These are phyloP conservation scores for Durotheca rogersii DNA, from an alignment of 495 filamentous ascomycete genomes.

Conservation along the genomic window DNA sequence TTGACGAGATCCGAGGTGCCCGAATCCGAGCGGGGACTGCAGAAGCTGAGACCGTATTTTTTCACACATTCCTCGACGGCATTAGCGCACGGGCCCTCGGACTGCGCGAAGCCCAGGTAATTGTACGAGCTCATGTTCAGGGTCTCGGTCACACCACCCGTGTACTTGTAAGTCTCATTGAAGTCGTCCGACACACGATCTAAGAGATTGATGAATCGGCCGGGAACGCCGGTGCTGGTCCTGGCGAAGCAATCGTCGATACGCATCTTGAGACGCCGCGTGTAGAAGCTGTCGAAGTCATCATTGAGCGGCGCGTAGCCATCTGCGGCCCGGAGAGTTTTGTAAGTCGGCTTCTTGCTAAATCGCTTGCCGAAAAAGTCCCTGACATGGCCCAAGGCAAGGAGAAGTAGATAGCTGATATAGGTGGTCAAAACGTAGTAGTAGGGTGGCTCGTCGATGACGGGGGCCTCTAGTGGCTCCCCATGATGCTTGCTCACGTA, in stretches of 20 bases:
- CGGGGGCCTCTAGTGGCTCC: constrained; percentile 71
- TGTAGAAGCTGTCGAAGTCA: constrained; percentile 99
- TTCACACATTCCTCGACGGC: constrained; percentile 80
- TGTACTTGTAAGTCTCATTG: constrained; percentile 83
- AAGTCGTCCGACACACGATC: constrained; percentile 85
- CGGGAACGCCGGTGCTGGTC: constrained; percentile 89
- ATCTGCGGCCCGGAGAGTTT: constrained; percentile 75
- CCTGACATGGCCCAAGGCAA: constrained; percentile 89
- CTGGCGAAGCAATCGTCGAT: constrained; percentile 96
- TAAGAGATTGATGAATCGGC: constrained; percentile 86
- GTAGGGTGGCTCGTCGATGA: constrained; percentile 95
- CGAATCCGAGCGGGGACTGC: constrained; percentile 77
- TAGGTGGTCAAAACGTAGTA: constrained; percentile 96
- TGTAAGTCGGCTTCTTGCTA: constrained; percentile 73
- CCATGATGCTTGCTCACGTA: constrained; percentile 86
- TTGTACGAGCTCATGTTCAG: constrained; percentile 99
- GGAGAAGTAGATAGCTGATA: constrained; percentile 93
- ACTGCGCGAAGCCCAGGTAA: constrained; percentile 97
- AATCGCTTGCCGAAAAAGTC: constrained; percentile 99
- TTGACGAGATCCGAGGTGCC: constrained; percentile 85
- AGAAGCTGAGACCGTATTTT: constrained; percentile 77
- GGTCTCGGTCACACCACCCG: constrained; percentile 90
- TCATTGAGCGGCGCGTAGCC: constrained; percentile 97
- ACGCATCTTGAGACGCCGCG: constrained; percentile 84
- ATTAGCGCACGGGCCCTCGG: constrained; percentile 94